phyloP scores from a whole-genome alignment of 805 yeast genomes.

The Komagataella populi region DNA sequence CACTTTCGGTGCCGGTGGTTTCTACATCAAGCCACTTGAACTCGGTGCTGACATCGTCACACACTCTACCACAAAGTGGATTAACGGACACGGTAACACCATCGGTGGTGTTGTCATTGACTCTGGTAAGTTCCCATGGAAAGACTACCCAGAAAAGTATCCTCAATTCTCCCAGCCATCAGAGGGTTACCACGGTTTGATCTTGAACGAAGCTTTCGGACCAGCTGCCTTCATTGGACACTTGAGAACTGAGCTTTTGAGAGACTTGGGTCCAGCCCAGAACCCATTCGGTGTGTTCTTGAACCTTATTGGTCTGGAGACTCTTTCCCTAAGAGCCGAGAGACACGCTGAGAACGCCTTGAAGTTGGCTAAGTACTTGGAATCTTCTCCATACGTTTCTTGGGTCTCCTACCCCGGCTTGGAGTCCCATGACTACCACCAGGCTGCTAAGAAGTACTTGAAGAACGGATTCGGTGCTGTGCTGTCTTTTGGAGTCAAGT shows the following conservation, averaged over 20 bases:
- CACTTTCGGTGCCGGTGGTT: conserved; percentile 97
- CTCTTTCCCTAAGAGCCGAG: conserved; percentile 85
- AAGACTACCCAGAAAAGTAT: conserved; percentile 69
- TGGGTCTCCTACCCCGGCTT: conserved; percentile 94
- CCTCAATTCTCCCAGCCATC: conserved; percentile 89
- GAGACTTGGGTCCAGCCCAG: conserved; percentile 86
- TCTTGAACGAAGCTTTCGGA: conserved; percentile 73
- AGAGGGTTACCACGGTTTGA: conserved; percentile 86
- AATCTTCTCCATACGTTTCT: conserved; percentile 50
- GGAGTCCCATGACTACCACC: conserved; percentile 65
- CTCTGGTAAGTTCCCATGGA: conserved; percentile 89
- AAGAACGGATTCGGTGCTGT: conserved; percentile 76
- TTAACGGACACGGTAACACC: conserved; percentile 94
- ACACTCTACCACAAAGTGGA: conserved; percentile 96
- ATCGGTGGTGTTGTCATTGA: conserved; percentile 87
- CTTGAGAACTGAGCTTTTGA: conserved; percentile 68
- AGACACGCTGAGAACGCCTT: conserved; percentile 81
- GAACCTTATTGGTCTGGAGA: conserved; percentile 85
- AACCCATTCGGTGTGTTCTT: conserved; percentile 85
- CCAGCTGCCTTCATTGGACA: conserved; percentile 67
- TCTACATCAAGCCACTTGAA: conserved; percentile 67
- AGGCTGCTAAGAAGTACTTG: conserved; percentile 72
- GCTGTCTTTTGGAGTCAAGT: conserved; percentile 80
- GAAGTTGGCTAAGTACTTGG: conserved; percentile 66
- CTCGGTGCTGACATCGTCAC: conserved; percentile 87